phyloP scores from a whole-genome alignment of 345 rosid genomes.

The Populus deltoides region DNA sequence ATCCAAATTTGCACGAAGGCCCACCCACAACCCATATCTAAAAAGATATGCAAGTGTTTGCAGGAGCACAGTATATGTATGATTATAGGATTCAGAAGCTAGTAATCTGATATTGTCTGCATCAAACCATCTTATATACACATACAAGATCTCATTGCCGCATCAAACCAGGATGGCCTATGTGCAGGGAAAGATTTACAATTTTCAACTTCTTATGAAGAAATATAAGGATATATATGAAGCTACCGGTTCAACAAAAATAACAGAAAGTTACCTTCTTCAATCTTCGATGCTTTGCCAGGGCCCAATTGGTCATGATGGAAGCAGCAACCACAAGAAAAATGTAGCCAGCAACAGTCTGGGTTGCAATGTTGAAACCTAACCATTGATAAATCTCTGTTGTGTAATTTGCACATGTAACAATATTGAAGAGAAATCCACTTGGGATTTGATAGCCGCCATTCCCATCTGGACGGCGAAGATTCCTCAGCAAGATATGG shows the following conservation, averaged over 20 bases:
- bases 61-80: not conserved
- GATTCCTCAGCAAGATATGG: slow-evolving; percentile 76
- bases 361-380: slow-evolving; percentile 94
- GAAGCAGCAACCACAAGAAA: slow-evolving; percentile 74
- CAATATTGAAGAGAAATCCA: slow-evolving; percentile 90
- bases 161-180: not conserved
- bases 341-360: slow-evolving; percentile 82
- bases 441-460: slow-evolving; percentile 92
- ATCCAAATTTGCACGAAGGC: not conserved
- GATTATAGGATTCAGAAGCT: not conserved
- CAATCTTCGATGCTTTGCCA: slow-evolving; percentile 86
- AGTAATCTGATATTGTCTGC: not conserved
- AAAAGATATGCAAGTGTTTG: not conserved
- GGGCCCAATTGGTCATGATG: slow-evolving; percentile 99
- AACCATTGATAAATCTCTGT: slow-evolving; percentile 98
- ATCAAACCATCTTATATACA: not conserved
- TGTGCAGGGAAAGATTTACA: not conserved
- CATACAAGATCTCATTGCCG: not conserved
- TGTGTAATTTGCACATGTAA: slow-evolving; percentile 96
- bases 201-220: not conserved
- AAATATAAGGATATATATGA: not conserved
- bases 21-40: not conserved
- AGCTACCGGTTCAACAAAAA: not conserved
- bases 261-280: slow-evolving; percentile 56
- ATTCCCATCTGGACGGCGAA: slow-evolving; percentile 61